Percentiles rank a stretch among this genome's conserved stretches.
Conservation (phyloP, 768 basidiomycete genomes). For the Termitomyces sp. region DNA sequence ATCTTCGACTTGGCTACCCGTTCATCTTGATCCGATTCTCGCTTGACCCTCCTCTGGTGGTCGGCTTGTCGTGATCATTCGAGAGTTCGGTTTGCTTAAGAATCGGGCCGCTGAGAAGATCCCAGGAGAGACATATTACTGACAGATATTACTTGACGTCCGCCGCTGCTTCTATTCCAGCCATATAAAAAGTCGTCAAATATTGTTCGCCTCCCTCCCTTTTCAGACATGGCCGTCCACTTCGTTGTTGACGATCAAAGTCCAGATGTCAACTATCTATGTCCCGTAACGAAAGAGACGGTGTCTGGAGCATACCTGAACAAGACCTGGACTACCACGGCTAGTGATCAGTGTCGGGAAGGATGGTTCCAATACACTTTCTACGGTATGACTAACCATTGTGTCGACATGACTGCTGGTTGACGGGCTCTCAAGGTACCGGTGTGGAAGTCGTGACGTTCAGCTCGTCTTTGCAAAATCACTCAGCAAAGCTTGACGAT, state of each 20-base stretch:
- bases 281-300: conserved; percentile 25
- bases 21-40: not conserved
- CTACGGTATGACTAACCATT: conserved; percentile 21
- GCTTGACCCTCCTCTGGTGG: not conserved
- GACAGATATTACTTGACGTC: not conserved
- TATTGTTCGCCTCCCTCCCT: not conserved
- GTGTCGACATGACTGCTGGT: not conserved
- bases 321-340: conserved; percentile 33
- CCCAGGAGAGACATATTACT: not conserved
- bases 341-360: conserved; percentile 21
- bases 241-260: conserved; percentile 36
- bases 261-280: conserved; percentile 28
- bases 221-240: conserved; percentile 12
- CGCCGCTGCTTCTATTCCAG: not conserved
- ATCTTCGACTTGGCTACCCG: not conserved
- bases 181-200: not conserved
- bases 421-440: conserved; percentile 19
- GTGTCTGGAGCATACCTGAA: conserved; percentile 31
- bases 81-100: not conserved
- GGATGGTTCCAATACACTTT: conserved; percentile 38
- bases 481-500: conserved; percentile 32
- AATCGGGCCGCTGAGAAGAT: not conserved
- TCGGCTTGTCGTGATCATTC: not conserved
- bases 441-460: conserved; percentile 24
- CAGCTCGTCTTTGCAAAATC: conserved; percentile 19